Evolutionary conservation across 148 eudicot species (phyloP).

Genomic region (Silene latifolia): DNA sequence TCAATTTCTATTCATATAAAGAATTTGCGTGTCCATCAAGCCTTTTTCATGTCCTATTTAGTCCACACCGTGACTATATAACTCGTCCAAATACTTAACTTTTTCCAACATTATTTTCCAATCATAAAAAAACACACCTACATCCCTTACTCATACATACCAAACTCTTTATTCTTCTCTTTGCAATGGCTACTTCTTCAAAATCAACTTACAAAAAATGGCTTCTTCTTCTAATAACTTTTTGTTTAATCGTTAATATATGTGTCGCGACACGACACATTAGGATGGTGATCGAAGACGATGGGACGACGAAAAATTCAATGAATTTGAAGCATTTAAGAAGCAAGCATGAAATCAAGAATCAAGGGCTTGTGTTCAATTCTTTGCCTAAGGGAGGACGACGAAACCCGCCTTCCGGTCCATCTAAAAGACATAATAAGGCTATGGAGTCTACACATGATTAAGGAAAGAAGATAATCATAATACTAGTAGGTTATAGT

Average conservation of each 20-base stretch:
- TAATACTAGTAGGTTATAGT: background rate
- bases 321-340: slow-evolving; percentile 8
- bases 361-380: slow-evolving; percentile 19
- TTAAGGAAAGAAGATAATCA: background rate
- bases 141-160: background rate
- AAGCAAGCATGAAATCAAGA: background rate
- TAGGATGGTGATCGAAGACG: background rate
- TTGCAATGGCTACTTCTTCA: slow-evolving; percentile 9
- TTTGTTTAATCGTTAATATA: background rate
- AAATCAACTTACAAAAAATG: background rate
- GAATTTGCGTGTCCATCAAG: background rate
- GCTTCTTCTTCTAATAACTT: background rate
- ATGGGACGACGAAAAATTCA: background rate
- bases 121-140: background rate
- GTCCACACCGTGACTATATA: background rate
- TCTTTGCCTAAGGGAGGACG: slow-evolving; percentile 15
- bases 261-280: slow-evolving; percentile 9
- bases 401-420: slow-evolving; percentile 11
- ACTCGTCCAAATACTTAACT: background rate
- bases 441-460: slow-evolving; percentile 18
- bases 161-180: background rate
- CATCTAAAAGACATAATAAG: slow-evolving; percentile 19
- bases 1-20: background rate
- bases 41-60: background rate
- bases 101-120: background rate